Evolutionary conservation across 2,329 filamentous ascomycete genomes (phyloP).

Genomic region (Talaromyces sp.): DNA sequence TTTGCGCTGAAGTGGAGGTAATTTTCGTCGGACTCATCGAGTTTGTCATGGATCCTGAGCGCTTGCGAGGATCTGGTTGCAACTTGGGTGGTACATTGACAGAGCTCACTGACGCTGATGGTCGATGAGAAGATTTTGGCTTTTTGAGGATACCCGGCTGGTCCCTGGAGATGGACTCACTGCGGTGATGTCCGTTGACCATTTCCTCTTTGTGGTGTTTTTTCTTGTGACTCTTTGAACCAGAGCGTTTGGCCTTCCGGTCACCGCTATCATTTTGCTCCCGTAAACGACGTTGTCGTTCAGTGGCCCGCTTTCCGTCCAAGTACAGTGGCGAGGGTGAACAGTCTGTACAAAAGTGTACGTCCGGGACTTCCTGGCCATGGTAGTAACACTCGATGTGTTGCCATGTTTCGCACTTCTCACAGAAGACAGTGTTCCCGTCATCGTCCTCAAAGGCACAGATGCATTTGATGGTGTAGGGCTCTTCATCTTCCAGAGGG

Average conservation of each 20-base stretch:
- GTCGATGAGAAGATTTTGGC: constrained; percentile 74
- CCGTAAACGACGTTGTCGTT: constrained; percentile 64
- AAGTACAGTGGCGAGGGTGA: constrained; percentile 74
- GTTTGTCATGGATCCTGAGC: constrained; percentile 57
- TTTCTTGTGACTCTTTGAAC: constrained; percentile 83
- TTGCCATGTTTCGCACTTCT: constrained; percentile 95
- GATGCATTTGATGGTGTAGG: constrained; percentile 95
- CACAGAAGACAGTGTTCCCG: constrained; percentile 95
- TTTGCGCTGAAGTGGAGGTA: constrained; percentile 52
- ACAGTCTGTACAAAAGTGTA: constrained; percentile 88
- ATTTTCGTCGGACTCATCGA: constrained; percentile 70
- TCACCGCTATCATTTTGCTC: constrained; percentile 59
- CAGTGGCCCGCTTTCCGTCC: constrained; percentile 70
- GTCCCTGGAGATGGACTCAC: constrained; percentile 52
- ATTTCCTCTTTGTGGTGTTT: constrained; percentile 66
- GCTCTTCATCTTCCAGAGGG: constrained; percentile 45
- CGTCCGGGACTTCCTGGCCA: constrained; percentile 66
- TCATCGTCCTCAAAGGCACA: constrained; percentile 93
- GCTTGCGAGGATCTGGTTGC: constrained; percentile 60
- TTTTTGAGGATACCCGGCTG: constrained; percentile 64
- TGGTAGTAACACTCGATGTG: constrained; percentile 97
- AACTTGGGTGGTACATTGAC: constrained; percentile 63
- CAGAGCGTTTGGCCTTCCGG: constrained; percentile 70
- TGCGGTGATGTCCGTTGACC: constrained; percentile 63
- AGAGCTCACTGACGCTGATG: constrained; percentile 73